A percentile compares a stretch with the other conserved stretches of the same genome.
Conservation (phyloP, 139 green algal genomes). For the Micromonas pusilla region DNA sequence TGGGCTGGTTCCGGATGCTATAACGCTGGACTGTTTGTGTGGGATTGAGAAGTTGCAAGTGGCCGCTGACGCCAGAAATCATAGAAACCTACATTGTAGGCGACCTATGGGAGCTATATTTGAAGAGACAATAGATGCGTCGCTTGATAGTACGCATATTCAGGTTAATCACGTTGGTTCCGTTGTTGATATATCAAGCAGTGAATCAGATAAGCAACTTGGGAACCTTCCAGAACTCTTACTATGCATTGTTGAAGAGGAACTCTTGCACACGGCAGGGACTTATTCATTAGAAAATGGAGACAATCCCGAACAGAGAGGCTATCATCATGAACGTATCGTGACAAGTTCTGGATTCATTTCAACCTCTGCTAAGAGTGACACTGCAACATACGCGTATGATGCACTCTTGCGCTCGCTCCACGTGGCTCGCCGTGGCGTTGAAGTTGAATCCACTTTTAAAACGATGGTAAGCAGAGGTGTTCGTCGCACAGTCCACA, state of each 20-base stretch:
- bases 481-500: conserved; percentile 12
- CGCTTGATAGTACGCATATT: no score
- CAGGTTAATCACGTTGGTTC: no score
- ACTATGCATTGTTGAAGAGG: not conserved
- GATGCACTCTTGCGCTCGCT: conserved; percentile 1
- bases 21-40: conserved; percentile 18
- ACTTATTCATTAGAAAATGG: not conserved
- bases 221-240: conserved; percentile 11
- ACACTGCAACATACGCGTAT: not conserved
- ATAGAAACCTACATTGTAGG: no score
- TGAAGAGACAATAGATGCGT: not conserved
- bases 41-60: conserved; percentile 14
- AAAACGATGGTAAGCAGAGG: not conserved
- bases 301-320: no score
- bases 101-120: not conserved
- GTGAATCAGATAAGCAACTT: no score
- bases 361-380: not conserved
- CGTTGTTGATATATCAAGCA: no score
- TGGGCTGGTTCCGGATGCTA: conserved; percentile 8
- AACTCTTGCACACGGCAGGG: not conserved
- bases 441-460: conserved; percentile 1
- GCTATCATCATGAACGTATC: not conserved
- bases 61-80: not conserved
- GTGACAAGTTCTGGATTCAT: no score
- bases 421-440: not conserved